Conservation (phyloP, 306 rosid genomes). For the Macrotyloma uniflorum region DNA sequence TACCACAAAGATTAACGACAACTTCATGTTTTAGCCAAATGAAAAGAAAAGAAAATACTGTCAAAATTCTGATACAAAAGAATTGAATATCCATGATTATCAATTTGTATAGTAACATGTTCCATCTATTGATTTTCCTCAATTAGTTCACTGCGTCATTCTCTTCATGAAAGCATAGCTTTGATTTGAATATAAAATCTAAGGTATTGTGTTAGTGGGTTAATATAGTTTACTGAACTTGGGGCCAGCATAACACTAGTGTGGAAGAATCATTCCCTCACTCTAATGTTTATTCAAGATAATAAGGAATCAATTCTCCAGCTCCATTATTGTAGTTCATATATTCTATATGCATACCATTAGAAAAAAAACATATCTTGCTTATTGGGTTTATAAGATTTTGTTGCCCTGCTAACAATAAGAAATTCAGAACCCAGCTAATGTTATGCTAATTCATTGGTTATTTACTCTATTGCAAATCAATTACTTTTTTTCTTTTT, state of each 20-base stretch:
- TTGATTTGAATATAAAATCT: neutral
- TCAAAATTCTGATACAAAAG: neutral
- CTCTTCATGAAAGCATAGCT: neutral
- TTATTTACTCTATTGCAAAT: neutral
- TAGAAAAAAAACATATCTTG: neutral
- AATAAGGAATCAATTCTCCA: neutral
- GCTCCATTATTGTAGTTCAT: neutral
- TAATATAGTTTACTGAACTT: neutral
- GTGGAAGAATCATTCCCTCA: neutral
- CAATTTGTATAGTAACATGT: neutral
- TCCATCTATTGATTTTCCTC: neutral
- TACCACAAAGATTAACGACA: neutral
- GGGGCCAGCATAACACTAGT: neutral
- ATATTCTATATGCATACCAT: neutral
- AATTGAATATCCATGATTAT: neutral
- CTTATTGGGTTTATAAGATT: neutral
- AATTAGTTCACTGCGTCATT: neutral
- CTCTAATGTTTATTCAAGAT: neutral
- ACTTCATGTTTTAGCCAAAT: neutral
- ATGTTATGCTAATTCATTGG: neutral
- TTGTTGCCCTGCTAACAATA: neutral
- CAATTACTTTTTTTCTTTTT: neutral
- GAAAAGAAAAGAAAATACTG: neutral
- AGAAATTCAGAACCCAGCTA: neutral
- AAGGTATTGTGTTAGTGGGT: neutral